Conservation (phyloP, 2,329 filamentous ascomycete species). For the Didymellaceae sp. region DNA sequence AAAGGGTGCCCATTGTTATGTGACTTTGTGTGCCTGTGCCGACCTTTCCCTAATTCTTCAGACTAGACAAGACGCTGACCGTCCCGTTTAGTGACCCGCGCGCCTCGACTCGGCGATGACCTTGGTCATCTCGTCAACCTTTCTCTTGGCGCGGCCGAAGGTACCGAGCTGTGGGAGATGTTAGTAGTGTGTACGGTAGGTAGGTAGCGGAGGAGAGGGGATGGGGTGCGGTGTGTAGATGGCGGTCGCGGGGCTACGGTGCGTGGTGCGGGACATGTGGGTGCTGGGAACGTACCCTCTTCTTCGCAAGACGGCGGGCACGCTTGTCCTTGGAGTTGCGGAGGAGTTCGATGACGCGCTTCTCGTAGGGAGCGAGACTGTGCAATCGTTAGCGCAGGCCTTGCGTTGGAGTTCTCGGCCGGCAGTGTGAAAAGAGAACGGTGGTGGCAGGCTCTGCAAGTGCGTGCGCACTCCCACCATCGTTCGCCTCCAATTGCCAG, state of each 20-base stretch:
- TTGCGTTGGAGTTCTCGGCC: too few species aligned
- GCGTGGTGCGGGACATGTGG: slow-evolving; percentile 4
- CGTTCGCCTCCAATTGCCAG: slow-evolving; percentile 16
- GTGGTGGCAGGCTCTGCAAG: slow-evolving; percentile 48
- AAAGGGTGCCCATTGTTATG: too few species aligned
- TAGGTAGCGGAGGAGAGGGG: too few species aligned
- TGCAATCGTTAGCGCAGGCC: slow-evolving; percentile 16
- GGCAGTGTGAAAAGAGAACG: neutral
- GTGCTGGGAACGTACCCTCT: slow-evolving; percentile 72
- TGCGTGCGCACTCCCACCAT: slow-evolving; percentile 17
- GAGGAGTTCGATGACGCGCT: slow-evolving; percentile 97
- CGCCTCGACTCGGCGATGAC: slow-evolving; percentile 96
- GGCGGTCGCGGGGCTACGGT: slow-evolving; percentile 1
- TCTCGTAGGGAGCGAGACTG: slow-evolving; percentile 69
- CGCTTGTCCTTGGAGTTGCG: slow-evolving; percentile 99
- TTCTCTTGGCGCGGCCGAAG: slow-evolving; percentile 97
- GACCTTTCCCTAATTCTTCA: slow-evolving; percentile 34
- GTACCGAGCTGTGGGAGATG: slow-evolving; percentile 77
- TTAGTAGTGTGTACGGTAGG: slow-evolving; percentile 40
- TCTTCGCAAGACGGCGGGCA: slow-evolving; percentile 98
- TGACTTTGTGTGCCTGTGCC: slow-evolving; percentile 33
- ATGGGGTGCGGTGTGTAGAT: neutral
- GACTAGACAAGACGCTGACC: too few species aligned
- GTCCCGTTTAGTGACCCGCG: slow-evolving; percentile 67
- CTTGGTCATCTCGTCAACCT: slow-evolving; percentile 98